Evolutionary conservation across 1,139 yeast species (phyloP).

Genomic region (Wickerhamomyces sp.): DNA sequence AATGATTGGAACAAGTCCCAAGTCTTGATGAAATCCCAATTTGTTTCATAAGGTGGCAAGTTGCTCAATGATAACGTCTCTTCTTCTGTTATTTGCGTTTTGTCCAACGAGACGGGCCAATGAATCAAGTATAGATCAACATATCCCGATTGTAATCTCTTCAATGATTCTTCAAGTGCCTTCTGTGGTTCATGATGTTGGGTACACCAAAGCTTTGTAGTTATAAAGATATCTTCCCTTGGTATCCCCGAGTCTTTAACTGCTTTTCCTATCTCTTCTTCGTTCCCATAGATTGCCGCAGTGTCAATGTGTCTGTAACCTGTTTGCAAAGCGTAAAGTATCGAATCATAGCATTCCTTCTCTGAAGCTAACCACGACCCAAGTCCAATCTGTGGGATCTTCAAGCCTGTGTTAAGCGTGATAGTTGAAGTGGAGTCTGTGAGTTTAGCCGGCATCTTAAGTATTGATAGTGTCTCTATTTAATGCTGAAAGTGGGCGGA

Average conservation of each 20-base stretch:
- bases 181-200: constrained; percentile 49
- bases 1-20: constrained; percentile 63
- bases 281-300: constrained; percentile 62
- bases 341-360: constrained; percentile 52
- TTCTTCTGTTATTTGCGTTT: constrained; percentile 35
- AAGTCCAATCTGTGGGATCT: constrained; percentile 62
- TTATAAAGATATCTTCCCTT: constrained; percentile 62
- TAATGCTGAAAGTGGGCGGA: neutral
- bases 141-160: constrained; percentile 9
- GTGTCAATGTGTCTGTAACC: constrained; percentile 78
- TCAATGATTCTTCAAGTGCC: constrained; percentile 56
- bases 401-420: constrained; percentile 49
- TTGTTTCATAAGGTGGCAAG: constrained; percentile 77
- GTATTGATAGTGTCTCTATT: constrained; percentile 1
- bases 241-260: constrained; percentile 59
- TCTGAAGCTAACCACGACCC: constrained; percentile 74
- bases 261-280: constrained; percentile 58
- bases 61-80: constrained; percentile 73
- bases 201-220: constrained; percentile 72
- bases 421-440: constrained; percentile 1
- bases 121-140: neutral
- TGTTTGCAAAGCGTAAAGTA: constrained; percentile 50
- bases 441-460: too few species aligned
- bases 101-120: neutral
- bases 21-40: constrained; percentile 55